Conservation (phyloP, 225 moss, liverwort and hornwort genomes). For the Thuidium tamariscinum region DNA sequence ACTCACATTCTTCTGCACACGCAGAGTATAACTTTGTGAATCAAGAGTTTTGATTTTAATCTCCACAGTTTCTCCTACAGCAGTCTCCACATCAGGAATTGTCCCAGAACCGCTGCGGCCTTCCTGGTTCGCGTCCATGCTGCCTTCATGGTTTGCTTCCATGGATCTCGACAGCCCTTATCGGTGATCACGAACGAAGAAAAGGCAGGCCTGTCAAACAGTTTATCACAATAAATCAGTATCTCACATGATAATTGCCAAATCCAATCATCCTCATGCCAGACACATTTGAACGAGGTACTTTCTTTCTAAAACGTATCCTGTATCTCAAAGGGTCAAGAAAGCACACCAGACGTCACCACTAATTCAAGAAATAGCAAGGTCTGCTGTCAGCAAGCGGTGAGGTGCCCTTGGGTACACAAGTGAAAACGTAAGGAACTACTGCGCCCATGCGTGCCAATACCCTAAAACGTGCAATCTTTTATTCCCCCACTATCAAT, state of each 20-base stretch:
- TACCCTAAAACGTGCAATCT: neutral
- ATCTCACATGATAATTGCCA: neutral
- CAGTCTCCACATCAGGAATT: constrained; percentile 26
- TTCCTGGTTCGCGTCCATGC: constrained; percentile 39
- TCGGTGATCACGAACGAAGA: neutral
- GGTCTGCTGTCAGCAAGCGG: neutral
- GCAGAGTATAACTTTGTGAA: constrained; percentile 71
- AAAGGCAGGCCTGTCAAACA: neutral
- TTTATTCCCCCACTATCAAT: neutral
- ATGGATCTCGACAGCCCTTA: constrained; percentile 11
- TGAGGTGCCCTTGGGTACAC: neutral
- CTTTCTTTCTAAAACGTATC: neutral
- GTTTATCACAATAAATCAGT: neutral
- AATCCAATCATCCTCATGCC: neutral
- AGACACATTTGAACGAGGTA: neutral
- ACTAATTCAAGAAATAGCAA: neutral
- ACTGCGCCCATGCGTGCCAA: neutral
- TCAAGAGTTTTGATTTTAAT: constrained; percentile 91
- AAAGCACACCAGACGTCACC: neutral
- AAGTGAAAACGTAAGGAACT: neutral
- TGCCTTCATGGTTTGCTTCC: constrained; percentile 38
- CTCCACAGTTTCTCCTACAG: constrained; percentile 62
- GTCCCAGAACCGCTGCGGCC: constrained; percentile 50
- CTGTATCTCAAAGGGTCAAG: neutral
- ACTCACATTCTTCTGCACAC: constrained; percentile 77